Evolutionary conservation across 768 basidiomycete species (phyloP), one percentile per base, ranked within the genome.

Genomic region (Suillus spraguei): DNA sequence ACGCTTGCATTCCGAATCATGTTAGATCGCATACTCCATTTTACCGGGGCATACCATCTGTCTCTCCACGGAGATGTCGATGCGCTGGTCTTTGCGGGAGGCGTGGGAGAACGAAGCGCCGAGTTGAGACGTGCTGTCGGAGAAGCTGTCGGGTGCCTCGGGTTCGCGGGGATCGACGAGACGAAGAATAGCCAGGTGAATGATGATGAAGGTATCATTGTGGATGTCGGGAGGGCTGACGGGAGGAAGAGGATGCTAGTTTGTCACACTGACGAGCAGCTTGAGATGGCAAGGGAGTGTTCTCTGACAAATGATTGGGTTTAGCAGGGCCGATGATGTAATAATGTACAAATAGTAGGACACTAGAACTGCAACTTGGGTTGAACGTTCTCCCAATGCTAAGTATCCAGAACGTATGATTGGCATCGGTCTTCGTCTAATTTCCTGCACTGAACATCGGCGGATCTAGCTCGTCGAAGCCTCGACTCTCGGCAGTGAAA

Each of bases 21-120:
- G 69, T 78, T 89, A 11, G 94, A 96, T 74, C 80, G 94, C 22
- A 81, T 96, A 54, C 69, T 92, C 61, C 82, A 88, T 68, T 94
- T 80, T 66, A 74, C 93, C 53, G 93, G 90, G 7, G 82, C 87
- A 54, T 95, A 94, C 73, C 85, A 88, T 67, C 77, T 93, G 67
- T 89, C 91, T 72, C 83, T 95, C 28, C 81, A 80, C 38, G 84
- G 85, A 17, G 64, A 80, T 32, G 84, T 95, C 13, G 90, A 95
- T 72, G 94, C 89, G 2, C 70, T 96, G 47, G 91, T 95, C 14
- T 95, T 96, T 72, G 83, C 91, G 0, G 94, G 95, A 4, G 94
- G 94, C 0, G 93, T 97, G 60, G 95, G 95, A 0, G 95, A 97
- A 75, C 82, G 81, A 66, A 85, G 87, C 64, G 78, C 75, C 20